Conservation (phyloP, 208 protist genomes). For the Jaenimonas drosophilae region DNA sequence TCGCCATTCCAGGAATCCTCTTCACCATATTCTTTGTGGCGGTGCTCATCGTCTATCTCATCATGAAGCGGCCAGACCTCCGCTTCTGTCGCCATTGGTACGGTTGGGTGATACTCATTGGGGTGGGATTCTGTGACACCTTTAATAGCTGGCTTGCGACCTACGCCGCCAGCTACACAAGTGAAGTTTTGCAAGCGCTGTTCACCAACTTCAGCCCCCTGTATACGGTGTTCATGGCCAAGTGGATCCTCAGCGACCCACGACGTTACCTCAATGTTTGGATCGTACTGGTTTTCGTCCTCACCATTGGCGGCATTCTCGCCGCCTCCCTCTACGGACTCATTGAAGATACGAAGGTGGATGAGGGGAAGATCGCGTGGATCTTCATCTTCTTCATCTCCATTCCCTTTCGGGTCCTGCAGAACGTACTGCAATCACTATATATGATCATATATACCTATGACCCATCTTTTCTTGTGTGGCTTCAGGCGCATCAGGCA, state of each 20-base stretch:
- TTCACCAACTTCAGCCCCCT: slow-evolving; percentile 62
- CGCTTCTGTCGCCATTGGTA: slow-evolving; percentile 31
- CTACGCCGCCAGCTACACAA: slow-evolving; percentile 71
- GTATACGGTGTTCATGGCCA: slow-evolving; percentile 60
- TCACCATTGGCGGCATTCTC: slow-evolving; percentile 55
- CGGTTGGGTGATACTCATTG: slow-evolving; percentile 34
- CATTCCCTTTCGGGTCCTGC: slow-evolving; percentile 55
- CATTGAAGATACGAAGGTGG: slow-evolving; percentile 8
- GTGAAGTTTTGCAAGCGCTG: slow-evolving; percentile 68
- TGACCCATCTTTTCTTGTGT: slow-evolving; percentile 35
- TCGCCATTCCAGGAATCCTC: slow-evolving; percentile 52
- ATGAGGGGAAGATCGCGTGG: slow-evolving; percentile 36
- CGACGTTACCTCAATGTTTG: slow-evolving; percentile 52
- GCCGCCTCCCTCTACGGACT: slow-evolving; percentile 44
- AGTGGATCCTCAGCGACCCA: slow-evolving; percentile 62
- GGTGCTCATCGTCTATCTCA: slow-evolving; percentile 34
- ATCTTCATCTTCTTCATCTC: slow-evolving; percentile 72
- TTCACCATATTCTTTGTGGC: slow-evolving; percentile 53
- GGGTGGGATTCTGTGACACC: slow-evolving; percentile 58
- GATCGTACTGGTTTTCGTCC: slow-evolving; percentile 41
- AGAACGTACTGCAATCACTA: slow-evolving; percentile 74
- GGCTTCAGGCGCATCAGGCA: slow-evolving; percentile 14
- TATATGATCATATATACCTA: slow-evolving; percentile 82
- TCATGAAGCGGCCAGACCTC: slow-evolving; percentile 37
- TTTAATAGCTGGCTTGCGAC: slow-evolving; percentile 68